Evolutionary conservation across 192 early-diverging fungal genomes (phyloP).

Genomic region (Backusella morwellensis): DNA sequence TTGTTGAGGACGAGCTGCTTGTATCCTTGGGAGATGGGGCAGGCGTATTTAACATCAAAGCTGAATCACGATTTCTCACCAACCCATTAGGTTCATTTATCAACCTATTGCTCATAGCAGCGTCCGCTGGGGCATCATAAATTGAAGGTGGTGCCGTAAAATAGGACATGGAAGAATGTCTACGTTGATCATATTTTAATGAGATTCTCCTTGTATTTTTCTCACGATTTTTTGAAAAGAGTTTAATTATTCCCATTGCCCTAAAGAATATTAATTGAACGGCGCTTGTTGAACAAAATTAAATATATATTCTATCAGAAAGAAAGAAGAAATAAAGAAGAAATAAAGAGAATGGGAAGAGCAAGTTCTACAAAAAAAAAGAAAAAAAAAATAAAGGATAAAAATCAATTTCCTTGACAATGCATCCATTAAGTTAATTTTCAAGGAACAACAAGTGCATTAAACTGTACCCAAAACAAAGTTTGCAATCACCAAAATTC

Average conservation of each 20-base stretch:
- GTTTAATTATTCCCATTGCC: background rate
- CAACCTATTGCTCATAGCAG: background rate
- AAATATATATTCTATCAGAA: background rate
- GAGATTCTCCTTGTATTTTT: background rate
- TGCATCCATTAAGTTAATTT: no score
- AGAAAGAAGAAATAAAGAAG: background rate
- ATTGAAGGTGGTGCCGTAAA: background rate
- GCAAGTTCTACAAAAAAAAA: no score
- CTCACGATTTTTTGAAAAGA: background rate
- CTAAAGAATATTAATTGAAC: background rate
- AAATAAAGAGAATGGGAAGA: no score
- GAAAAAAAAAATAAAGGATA: no score
- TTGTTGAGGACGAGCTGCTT: background rate
- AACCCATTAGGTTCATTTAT: background rate
- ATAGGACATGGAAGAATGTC: background rate
- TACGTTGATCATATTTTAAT: background rate
- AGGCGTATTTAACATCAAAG: background rate
- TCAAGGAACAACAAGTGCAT: no score
- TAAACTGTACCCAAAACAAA: no score
- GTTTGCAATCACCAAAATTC: no score
- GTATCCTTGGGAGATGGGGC: background rate
- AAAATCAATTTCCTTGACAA: no score
- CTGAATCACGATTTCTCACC: background rate
- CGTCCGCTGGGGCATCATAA: background rate
- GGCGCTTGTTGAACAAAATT: no score